Evolutionary conservation across 2,329 filamentous ascomycete species (phyloP).

Genomic region (Raffaelea albimanens): DNA sequence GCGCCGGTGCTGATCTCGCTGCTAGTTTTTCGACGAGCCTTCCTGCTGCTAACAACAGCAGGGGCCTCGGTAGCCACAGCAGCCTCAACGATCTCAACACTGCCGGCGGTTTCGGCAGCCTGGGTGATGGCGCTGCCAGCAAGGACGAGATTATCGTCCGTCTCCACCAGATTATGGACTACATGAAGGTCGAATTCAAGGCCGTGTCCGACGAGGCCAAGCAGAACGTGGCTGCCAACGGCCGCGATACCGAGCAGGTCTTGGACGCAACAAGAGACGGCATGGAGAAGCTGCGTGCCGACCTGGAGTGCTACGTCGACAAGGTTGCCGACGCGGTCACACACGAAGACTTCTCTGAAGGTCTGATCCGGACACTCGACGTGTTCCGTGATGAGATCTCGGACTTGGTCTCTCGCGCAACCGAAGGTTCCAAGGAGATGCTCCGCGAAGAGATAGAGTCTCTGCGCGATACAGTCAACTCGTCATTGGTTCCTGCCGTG

Average conservation of each 20-base stretch:
- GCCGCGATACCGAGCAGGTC: slow-evolving; percentile 77
- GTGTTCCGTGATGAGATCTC: slow-evolving; percentile 58
- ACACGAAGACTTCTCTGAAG: slow-evolving; percentile 71
- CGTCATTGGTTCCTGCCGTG: slow-evolving; percentile 50
- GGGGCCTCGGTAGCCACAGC: not conserved
- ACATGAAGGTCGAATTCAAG: slow-evolving; percentile 50
- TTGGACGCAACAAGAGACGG: slow-evolving; percentile 83
- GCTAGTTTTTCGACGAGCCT: no score
- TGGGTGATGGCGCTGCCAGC: no score
- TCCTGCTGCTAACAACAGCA: slow-evolving; percentile 23
- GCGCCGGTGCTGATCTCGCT: no score
- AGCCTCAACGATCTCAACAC: no score
- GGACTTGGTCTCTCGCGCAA: slow-evolving; percentile 42
- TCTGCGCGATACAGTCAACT: slow-evolving; percentile 68
- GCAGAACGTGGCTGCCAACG: slow-evolving; percentile 69
- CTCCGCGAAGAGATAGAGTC: slow-evolving; percentile 77
- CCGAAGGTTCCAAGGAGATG: slow-evolving; percentile 50
- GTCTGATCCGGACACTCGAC: slow-evolving; percentile 56
- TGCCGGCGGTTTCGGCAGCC: no score
- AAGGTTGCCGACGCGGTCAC: slow-evolving; percentile 57
- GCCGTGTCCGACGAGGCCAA: slow-evolving; percentile 56
- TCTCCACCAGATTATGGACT: slow-evolving; percentile 56
- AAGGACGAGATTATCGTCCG: slow-evolving; percentile 40
- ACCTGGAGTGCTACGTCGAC: slow-evolving; percentile 76
- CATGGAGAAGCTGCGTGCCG: slow-evolving; percentile 66